phyloP scores from a whole-genome alignment of 768 basidiomycete species.

The Lactifluus piperatus region DNA sequence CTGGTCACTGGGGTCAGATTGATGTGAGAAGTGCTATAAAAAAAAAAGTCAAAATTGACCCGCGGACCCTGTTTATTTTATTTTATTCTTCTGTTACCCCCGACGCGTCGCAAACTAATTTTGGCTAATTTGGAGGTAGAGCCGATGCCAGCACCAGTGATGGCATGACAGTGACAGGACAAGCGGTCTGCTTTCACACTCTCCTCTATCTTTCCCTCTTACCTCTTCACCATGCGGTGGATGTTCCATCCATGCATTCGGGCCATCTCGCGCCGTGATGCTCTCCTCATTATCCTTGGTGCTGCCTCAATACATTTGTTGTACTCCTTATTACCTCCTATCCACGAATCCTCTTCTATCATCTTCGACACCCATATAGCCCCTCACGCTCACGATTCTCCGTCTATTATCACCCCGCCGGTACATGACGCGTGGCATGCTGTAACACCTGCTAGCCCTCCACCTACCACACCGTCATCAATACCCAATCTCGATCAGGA shows the following conservation, averaged over 20 bases:
- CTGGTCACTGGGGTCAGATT: no score
- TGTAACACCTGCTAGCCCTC: background rate
- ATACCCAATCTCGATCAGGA: background rate
- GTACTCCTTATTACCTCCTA: constrained; percentile 29
- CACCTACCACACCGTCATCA: background rate
- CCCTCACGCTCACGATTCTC: constrained; percentile 8
- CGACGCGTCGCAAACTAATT: no score
- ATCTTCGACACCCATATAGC: constrained; percentile 22
- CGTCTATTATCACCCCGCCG: background rate
- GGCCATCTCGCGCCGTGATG: constrained; percentile 45
- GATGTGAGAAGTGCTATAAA: no score
- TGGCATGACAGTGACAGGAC: no score
- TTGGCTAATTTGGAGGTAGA: no score
- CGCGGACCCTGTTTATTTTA: no score
- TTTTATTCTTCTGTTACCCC: no score
- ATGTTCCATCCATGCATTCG: constrained; percentile 13
- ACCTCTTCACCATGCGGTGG: background rate
- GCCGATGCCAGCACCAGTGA: no score
- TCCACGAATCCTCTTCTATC: background rate
- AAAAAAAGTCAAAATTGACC: no score
- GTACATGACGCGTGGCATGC: background rate
- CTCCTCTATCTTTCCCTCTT: background rate
- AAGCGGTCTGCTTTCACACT: background rate
- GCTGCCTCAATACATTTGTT: constrained; percentile 48
- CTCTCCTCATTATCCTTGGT: constrained; percentile 48